Evolutionary conservation across 225 moss, liverwort and hornwort genomes (phyloP).

Genomic region (Pseudisothecium myosuroides): DNA sequence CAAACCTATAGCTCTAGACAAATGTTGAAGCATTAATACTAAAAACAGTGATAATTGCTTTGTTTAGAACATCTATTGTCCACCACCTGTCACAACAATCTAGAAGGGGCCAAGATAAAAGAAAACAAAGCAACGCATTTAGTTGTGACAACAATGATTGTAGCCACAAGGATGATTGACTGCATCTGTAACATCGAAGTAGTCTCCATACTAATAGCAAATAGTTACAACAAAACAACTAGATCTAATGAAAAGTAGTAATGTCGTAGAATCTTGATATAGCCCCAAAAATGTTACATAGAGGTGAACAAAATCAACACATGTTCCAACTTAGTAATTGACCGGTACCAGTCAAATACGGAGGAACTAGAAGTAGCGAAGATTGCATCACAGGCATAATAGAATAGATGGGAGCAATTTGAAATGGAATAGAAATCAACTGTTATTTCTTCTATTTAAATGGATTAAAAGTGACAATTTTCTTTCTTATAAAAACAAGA

Average conservation of each 20-base stretch:
- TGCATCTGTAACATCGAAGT: neutral
- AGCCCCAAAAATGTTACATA: neutral
- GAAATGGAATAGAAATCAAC: neutral
- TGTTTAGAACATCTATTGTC: neutral
- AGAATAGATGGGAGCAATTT: neutral
- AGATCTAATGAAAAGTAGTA: neutral
- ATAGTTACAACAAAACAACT: neutral
- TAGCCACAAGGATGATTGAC: neutral
- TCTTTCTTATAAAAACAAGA: neutral
- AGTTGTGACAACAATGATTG: neutral
- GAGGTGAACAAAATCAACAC: neutral
- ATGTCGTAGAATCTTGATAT: neutral
- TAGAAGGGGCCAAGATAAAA: neutral
- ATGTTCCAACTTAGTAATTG: neutral
- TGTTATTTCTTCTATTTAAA: neutral
- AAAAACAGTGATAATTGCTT: neutral
- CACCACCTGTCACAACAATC: neutral
- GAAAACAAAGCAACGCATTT: neutral
- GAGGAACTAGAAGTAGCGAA: neutral
- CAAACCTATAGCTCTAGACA: neutral
- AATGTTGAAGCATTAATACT: neutral
- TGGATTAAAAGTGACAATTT: neutral
- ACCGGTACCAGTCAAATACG: neutral
- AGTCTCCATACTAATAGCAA: neutral
- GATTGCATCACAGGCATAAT: neutral